These are phyloP conservation scores for Pseudogymnoascus sp. DNA, from an alignment of 2,329 filamentous ascomycete genomes.

Conservation along the genomic window DNA sequence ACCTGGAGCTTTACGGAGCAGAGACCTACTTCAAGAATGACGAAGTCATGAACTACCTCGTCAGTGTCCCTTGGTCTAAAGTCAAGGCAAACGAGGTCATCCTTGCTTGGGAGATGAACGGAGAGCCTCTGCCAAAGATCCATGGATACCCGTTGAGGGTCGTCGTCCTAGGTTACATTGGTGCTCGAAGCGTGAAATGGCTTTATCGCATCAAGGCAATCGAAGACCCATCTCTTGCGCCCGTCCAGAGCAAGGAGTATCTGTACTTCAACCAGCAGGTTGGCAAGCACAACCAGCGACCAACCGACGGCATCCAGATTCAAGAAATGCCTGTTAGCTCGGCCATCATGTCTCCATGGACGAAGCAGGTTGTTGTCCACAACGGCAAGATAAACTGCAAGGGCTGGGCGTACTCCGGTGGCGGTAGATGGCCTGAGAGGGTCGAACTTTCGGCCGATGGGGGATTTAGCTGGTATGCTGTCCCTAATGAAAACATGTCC, in stretches of 20 bases:
- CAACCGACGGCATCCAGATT: conserved; percentile 60
- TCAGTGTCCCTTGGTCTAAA: conserved; percentile 59
- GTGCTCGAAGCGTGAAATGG: conserved; percentile 63
- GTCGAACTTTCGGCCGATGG: conserved; percentile 59
- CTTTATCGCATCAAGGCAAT: conserved; percentile 56
- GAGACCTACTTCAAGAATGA: conserved; percentile 67
- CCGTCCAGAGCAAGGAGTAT: conserved; percentile 58
- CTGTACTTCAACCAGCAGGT: conserved; percentile 59
- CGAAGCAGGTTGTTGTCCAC: conserved; percentile 21
- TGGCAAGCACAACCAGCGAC: conserved; percentile 59
- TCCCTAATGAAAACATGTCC: conserved; percentile 51
- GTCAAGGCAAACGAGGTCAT: conserved; percentile 59
- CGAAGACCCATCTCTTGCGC: conserved; percentile 43
- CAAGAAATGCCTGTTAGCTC: conserved; percentile 62
- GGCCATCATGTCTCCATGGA: conserved; percentile 55
- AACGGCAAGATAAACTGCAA: conserved; percentile 32
- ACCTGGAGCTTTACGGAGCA: conserved; percentile 61
- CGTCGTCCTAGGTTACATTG: conserved; percentile 57
- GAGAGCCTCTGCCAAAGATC: conserved; percentile 50
- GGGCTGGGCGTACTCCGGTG: conserved; percentile 62
- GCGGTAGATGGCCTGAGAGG: conserved; percentile 56
- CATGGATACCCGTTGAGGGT: conserved; percentile 58
- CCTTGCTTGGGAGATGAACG: conserved; percentile 61
- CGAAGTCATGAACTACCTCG: conserved; percentile 57
- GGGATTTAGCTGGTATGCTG: conserved; percentile 56